These are phyloP conservation scores for Raphanus sativus DNA, from an alignment of 345 rosid species.

Conservation along the genomic window DNA sequence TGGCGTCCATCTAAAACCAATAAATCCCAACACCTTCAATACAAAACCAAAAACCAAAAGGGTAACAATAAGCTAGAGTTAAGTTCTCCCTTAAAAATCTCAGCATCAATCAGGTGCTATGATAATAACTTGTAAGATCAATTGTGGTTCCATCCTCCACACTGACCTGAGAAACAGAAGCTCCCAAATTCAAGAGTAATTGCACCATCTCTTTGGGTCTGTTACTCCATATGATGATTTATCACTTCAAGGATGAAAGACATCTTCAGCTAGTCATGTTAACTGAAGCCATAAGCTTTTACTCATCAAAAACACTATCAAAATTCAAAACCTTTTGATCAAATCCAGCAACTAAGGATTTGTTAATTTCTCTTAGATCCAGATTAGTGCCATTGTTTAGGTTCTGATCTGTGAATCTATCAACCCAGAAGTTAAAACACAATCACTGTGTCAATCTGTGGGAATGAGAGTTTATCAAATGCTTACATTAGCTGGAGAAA, in stretches of 20 bases:
- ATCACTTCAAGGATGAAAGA: neutral
- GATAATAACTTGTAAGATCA: neutral
- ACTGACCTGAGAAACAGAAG: neutral
- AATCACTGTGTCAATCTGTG: conserved; percentile 4
- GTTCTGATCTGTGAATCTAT: conserved; percentile 80
- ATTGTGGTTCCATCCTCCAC: neutral
- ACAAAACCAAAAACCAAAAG: neutral
- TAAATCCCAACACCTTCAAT: neutral
- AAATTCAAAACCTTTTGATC: neutral
- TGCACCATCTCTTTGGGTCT: neutral
- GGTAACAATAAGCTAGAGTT: neutral
- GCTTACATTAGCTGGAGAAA: neutral
- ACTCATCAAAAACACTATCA: neutral
- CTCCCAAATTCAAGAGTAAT: neutral
- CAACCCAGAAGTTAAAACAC: neutral
- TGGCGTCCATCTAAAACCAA: neutral
- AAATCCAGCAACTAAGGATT: neutral
- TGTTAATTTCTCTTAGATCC: conserved; percentile 42
- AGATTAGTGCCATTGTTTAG: conserved; percentile 93
- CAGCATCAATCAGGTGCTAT: neutral
- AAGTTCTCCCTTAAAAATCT: neutral
- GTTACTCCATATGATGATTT: neutral
- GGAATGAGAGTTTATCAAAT: neutral
- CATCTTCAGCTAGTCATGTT: neutral
- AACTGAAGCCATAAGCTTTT: neutral